Evolutionary conservation across 345 rosid species (phyloP).

Genomic region (Arabidopsis arenosa): DNA sequence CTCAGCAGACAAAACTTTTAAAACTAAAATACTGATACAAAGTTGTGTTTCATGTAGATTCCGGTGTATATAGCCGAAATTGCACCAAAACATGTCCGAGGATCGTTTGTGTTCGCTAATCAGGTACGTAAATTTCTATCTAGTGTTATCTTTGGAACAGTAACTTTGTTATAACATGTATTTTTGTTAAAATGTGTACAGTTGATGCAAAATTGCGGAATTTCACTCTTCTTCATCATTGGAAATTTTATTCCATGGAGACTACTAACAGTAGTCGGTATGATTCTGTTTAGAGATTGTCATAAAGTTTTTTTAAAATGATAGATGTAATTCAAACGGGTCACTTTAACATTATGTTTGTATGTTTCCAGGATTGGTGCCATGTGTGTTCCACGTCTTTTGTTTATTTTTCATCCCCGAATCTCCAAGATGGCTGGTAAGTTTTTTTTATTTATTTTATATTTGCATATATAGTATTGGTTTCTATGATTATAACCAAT

Average conservation of each 20-base stretch:
- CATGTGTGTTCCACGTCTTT: constrained; percentile 40
- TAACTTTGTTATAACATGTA: background rate
- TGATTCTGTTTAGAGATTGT: background rate
- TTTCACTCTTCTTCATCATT: constrained; percentile 44
- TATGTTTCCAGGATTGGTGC: constrained; percentile 36
- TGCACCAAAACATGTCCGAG: constrained; percentile 56
- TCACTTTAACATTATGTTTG: constrained; percentile 9
- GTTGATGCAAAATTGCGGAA: constrained; percentile 50
- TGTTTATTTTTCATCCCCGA: constrained; percentile 47
- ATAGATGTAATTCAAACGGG: background rate
- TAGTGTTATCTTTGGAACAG: too few relatives aligned
- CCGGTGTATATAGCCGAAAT: constrained; percentile 48
- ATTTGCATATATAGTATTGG: background rate
- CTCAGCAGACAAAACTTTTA: background rate
- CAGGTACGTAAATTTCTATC: constrained; percentile 34
- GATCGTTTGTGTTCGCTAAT: constrained; percentile 51
- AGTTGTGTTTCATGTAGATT: constrained; percentile 34
- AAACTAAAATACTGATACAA: background rate
- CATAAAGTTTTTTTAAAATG: background rate
- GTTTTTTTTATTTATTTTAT: background rate
- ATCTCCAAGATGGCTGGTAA: constrained; percentile 55
- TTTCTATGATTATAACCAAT: background rate
- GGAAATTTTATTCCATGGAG: constrained; percentile 48
- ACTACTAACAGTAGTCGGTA: constrained; percentile 45
- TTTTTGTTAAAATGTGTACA: constrained; percentile 29